Base-by-base conservation (phyloP, 1,284 basidiomycete genomes). In the Leccinum fuscescens region DNA sequence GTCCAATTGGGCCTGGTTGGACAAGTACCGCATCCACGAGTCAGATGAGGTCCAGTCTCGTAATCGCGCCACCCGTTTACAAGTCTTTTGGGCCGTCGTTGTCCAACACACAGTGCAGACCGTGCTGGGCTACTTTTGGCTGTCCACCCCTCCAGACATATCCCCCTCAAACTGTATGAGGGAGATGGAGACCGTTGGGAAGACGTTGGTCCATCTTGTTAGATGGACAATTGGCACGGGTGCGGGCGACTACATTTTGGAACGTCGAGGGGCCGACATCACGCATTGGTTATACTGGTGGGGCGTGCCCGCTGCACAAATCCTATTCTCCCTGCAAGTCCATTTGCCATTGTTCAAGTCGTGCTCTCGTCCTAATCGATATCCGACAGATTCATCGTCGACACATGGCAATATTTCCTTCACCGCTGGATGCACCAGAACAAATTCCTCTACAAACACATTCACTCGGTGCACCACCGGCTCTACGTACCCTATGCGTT, bases 381-480 rank as follows among this genome's bases (percentile, higher is more conserved):
- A 9, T 11, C 62, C 50, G 15, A 7, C 65, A 98, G 95, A 80
- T 92, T 97, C 74, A 75, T 96, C 63, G 91, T 99, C 71, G 96
- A 99, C 77, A 95, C 96, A 35, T 98, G 95, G 95, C 95, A 99
- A 77, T 99, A 99, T 77, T 94, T 94, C 77, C 82, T 94, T 44
- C 96, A 99, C 74, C 93, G 97, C 53, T 78, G 81, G 46, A 94
- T 98, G 88, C 96, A 99, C 80, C 79, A 85, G 69, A 95, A 93
- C 80, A 92, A 90, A 61, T 96, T 85, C 74, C 82, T 99, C 37
- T 99, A 98, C 80, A 92, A 88, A 67, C 85, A 92, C 62, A 84
- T 98, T 68, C 97, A 99, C 77, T 94, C 93, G 1, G 90, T 92
- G 75, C 97, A 99, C 74, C 97, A 99, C 76, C 85, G 95, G 8